These are phyloP conservation scores for Fusarium tupiense DNA, from an alignment of 2,329 filamentous ascomycete genomes.

Conservation along the genomic window DNA sequence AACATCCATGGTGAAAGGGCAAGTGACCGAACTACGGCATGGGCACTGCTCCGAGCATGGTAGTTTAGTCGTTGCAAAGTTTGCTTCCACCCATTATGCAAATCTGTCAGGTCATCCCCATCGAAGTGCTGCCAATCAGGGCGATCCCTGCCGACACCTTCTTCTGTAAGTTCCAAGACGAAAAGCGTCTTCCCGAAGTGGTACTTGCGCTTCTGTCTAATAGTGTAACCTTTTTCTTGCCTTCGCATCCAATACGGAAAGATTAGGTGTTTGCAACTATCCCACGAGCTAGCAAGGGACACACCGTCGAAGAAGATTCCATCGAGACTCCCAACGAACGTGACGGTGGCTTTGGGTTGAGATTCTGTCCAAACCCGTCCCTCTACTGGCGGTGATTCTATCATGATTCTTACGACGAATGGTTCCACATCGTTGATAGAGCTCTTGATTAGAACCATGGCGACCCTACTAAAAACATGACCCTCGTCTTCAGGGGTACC, in stretches of 20 bases:
- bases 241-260: neutral
- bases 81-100: neutral
- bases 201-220: fast-evolving
- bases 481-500: neutral
- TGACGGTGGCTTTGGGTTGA: neutral
- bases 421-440: fast-evolving
- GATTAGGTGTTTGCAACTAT: neutral
- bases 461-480: fast-evolving
- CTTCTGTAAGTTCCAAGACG: fast-evolving
- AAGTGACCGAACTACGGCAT: fast-evolving
- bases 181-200: neutral
- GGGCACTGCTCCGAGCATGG: neutral
- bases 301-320: fast-evolving
- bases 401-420: neutral
- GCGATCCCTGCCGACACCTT: neutral
- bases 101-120: fast-evolving
- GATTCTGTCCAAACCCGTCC: neutral
- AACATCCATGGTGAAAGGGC: neutral
- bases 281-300: neutral
- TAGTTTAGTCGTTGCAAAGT: neutral
- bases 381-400: fast-evolving
- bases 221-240: fast-evolving
- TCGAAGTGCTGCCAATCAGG: neutral
- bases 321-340: fast-evolving
- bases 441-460: neutral